These are phyloP conservation scores for Suillus subluteus DNA, from an alignment of 768 basidiomycete genomes.

Conservation along the genomic window DNA sequence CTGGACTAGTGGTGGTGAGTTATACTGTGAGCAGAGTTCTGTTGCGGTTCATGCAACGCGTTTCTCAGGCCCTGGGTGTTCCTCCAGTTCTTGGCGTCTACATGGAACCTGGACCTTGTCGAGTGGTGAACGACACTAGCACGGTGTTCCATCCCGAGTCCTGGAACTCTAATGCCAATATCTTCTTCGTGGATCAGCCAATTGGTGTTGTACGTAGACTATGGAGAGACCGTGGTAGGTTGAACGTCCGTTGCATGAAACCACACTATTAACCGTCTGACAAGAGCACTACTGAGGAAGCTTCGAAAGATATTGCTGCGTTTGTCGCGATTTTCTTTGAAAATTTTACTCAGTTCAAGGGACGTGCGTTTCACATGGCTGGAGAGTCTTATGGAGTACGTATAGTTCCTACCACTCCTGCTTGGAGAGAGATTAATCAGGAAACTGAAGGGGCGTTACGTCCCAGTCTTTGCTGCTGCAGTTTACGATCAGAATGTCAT, in stretches of 20 bases:
- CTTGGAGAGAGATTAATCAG: not conserved
- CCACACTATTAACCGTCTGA: not conserved
- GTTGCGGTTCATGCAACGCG: not conserved
- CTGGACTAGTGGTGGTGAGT: conserved; percentile 57
- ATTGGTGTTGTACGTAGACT: conserved; percentile 47
- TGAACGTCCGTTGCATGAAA: conserved; percentile 11
- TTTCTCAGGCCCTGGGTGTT: conserved; percentile 49
- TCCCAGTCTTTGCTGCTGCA: conserved; percentile 52
- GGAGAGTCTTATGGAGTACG: conserved; percentile 60
- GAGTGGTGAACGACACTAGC: conserved; percentile 52
- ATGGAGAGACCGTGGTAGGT: conserved; percentile 43
- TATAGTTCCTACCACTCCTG: conserved; percentile 5
- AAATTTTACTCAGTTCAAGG: conserved; percentile 71
- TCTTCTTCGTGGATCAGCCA: conserved; percentile 52
- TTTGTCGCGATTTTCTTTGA: conserved; percentile 79
- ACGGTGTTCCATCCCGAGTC: conserved; percentile 59
- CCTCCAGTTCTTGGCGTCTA: conserved; percentile 67
- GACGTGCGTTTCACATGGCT: conserved; percentile 62
- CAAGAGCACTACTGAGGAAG: conserved; percentile 67
- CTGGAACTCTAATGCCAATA: conserved; percentile 67
- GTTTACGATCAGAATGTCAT: conserved; percentile 52
- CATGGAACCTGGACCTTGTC: conserved; percentile 79
- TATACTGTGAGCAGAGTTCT: conserved; percentile 24
- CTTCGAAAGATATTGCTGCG: conserved; percentile 69
- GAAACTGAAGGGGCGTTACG: conserved; percentile 47